Base-by-base conservation (phyloP, 768 basidiomycete species). In the Lactifluus subvellereus region DNA sequence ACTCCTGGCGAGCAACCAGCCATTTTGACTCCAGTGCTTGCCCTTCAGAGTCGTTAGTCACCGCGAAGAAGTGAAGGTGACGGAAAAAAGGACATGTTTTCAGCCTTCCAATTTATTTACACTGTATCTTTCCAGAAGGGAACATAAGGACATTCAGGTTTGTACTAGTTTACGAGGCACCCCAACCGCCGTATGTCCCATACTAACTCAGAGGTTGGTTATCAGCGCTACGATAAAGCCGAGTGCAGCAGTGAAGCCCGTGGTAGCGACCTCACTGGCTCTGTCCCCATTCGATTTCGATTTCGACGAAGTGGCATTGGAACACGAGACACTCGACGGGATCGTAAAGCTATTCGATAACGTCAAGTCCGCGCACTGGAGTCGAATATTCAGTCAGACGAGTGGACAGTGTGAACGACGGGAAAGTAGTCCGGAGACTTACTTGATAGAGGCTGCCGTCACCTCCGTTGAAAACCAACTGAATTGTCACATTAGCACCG, bases 351-450 rank as follows among this genome's bases (percentile, higher is more conserved):
- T 79, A 20, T 76, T 79, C 47, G 84, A 80, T 37, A 95, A 75
- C 20, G 86, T 85, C 68, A 94, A 72, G 74, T 94, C 93, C 42
- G 92, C 81, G 70, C 91, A 94, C 88, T 93, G 54, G 10, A 11
- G 16, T 11, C 4, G 35, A 48, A 38, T 20, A 22, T 32, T 54
- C 51, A 9, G 42, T 54, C 27, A 40, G 13, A 35, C 22, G 2
- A 5, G n/a, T 20, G 18, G 9, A 48, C 42, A 33, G 22, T 30
- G 22, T 8, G 43, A 2, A 7, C 8, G 13, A 53, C 3, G 7
- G 22, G 35, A 13, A 54, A 0, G 37, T 22, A 22, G 7, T 30
- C 32, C 38, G 33, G 38, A 43, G 18, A 70, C 74, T 48, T 69
- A 82, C 88, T 79, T 92, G 89, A 74, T 79, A 91, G 8, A 94